These are phyloP conservation scores for Lactarius sp. DNA, from an alignment of 768 basidiomycete genomes.

Conservation along the genomic window DNA sequence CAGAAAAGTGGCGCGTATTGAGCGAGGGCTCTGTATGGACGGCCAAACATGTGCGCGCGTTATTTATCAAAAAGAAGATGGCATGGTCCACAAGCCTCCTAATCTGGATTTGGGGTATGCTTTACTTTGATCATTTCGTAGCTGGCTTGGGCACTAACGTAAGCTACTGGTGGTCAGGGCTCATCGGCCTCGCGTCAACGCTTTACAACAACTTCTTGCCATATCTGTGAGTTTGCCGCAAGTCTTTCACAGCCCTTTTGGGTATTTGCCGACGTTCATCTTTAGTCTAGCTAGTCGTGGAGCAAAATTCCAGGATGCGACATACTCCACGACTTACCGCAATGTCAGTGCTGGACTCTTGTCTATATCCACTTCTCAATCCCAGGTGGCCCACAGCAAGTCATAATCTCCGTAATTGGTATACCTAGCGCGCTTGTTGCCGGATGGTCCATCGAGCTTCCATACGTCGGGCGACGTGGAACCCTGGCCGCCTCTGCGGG, in stretches of 20 bases:
- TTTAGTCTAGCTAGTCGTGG: constrained; percentile 34
- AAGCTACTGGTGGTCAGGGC: constrained; percentile 23
- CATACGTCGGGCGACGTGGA: constrained; percentile 58
- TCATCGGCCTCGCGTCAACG: constrained; percentile 36
- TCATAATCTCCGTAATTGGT: constrained; percentile 62
- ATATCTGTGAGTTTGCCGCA: constrained; percentile 29
- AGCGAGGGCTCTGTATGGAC: constrained; percentile 42
- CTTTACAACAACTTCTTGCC: constrained; percentile 38
- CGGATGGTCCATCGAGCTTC: constrained; percentile 65
- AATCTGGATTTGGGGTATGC: constrained; percentile 44
- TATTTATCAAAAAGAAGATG: constrained; percentile 60
- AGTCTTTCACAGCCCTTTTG: background rate
- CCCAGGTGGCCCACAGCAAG: constrained; percentile 43
- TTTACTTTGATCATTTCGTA: background rate
- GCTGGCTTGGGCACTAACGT: background rate
- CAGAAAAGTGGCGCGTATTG: constrained; percentile 28
- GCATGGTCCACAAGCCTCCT: constrained; percentile 62
- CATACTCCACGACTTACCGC: constrained; percentile 35
- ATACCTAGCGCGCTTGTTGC: constrained; percentile 70
- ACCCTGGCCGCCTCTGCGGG: constrained; percentile 61
- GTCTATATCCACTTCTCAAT: background rate
- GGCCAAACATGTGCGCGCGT: constrained; percentile 45
- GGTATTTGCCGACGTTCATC: background rate
- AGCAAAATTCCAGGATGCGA: constrained; percentile 35
- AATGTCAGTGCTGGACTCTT: constrained; percentile 29